Evolutionary conservation across 371 early-diverging fungal species (phyloP).

Genomic region (Apophysomyces variabilis): DNA sequence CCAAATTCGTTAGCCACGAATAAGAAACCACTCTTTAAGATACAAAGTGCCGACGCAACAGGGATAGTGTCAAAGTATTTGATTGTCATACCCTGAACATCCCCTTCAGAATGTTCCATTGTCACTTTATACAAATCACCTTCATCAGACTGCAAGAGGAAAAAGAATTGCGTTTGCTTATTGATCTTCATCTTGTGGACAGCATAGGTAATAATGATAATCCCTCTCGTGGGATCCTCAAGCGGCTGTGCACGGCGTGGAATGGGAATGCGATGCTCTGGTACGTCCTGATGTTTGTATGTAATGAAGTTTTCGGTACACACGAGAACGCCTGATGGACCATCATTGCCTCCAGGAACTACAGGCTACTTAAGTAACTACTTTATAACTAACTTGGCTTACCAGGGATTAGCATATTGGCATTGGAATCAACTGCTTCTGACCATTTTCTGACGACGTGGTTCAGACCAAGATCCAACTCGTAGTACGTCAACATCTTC

Average conservation of each 20-base stretch:
- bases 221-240: conserved; percentile 66
- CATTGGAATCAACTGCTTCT: conserved; percentile 74
- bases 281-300: conserved; percentile 80
- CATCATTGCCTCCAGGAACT: conserved; percentile 94
- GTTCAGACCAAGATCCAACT: conserved; percentile 97
- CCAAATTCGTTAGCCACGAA: conserved; percentile 92
- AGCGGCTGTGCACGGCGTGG: conserved; percentile 82
- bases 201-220: conserved; percentile 81
- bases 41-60: conserved; percentile 76
- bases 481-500: conserved; percentile 92
- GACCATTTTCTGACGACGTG: conserved; percentile 97
- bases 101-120: conserved; percentile 78
- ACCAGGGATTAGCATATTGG: conserved; percentile 86
- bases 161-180: conserved; percentile 85
- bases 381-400: conserved; percentile 13
- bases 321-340: conserved; percentile 96
- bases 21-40: conserved; percentile 93
- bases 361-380: background rate
- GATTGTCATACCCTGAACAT: conserved; percentile 72
- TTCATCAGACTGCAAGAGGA: conserved; percentile 89
- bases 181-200: conserved; percentile 90
- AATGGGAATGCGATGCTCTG: conserved; percentile 78
- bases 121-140: conserved; percentile 96
- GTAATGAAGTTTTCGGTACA: conserved; percentile 91
- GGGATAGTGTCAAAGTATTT: conserved; percentile 96